phyloP scores from a whole-genome alignment of 2,329 filamentous ascomycete species.

The Cryphonectria naterciae region DNA sequence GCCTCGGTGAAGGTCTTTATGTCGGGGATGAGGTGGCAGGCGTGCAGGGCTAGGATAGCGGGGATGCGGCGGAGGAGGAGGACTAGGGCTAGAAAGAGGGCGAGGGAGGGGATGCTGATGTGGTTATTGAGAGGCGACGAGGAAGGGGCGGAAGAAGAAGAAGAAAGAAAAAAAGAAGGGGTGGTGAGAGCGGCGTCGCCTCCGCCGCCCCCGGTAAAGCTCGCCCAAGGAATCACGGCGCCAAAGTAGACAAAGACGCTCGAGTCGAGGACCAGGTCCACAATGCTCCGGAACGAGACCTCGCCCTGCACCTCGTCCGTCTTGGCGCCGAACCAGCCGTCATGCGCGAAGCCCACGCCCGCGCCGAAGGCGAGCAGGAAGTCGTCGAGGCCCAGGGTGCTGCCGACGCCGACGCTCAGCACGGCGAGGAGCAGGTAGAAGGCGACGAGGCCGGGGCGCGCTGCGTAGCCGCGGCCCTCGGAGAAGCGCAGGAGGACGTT shows the following conservation, averaged over 20 bases:
- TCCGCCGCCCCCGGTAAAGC: slow-evolving; percentile 13
- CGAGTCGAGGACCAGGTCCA: slow-evolving; percentile 36
- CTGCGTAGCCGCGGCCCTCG: slow-evolving; percentile 20
- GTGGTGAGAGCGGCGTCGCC: too few relatives aligned
- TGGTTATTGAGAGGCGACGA: slow-evolving; percentile 10
- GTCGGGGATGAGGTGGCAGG: slow-evolving; percentile 27
- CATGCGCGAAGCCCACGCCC: slow-evolving; percentile 29
- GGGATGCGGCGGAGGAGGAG: slow-evolving; percentile 33
- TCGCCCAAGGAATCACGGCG: slow-evolving; percentile 34
- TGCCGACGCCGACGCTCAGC: slow-evolving; percentile 34
- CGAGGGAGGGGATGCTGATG: slow-evolving; percentile 30
- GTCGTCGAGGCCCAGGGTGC: slow-evolving; percentile 35
- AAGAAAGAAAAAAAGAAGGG: too few relatives aligned
- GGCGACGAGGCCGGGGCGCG: slow-evolving; percentile 29
- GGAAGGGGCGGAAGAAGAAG: not conserved
- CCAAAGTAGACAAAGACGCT: slow-evolving; percentile 36
- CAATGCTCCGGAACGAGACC: slow-evolving; percentile 30
- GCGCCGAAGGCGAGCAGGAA: slow-evolving; percentile 37
- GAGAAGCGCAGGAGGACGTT: slow-evolving; percentile 49
- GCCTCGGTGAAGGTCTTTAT: slow-evolving; percentile 31
- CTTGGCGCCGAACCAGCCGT: slow-evolving; percentile 29
- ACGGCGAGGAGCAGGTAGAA: slow-evolving; percentile 38
- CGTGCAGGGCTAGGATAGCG: slow-evolving; percentile 29
- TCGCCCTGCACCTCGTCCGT: slow-evolving; percentile 29
- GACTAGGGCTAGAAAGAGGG: slow-evolving; percentile 31